Percentiles rank a stretch among this genome's conserved stretches.
phyloP scores from a whole-genome alignment of 768 basidiomycete genomes.

The Leucocoprinus birnbaumii region DNA sequence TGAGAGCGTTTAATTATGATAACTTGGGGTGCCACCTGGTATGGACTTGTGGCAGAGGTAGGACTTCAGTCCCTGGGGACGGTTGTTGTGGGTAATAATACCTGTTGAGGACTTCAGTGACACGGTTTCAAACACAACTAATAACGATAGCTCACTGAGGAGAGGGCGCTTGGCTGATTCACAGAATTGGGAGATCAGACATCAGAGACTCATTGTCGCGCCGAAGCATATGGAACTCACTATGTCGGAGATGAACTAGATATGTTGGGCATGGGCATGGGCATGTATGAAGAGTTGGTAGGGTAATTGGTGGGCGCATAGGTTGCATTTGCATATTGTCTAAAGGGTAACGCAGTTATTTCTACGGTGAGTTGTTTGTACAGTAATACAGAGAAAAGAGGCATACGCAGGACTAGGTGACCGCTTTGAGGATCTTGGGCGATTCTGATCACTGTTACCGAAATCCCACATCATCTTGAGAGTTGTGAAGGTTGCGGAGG shows the following conservation, averaged over 20 bases:
- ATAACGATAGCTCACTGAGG: slow-evolving; percentile 2
- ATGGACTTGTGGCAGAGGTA: not conserved
- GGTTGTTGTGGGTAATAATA: slow-evolving; percentile 14
- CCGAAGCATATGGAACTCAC: not conserved
- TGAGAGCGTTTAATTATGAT: slow-evolving; percentile 22
- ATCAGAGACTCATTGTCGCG: not conserved
- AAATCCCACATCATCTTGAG: slow-evolving; percentile 42
- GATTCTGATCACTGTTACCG: slow-evolving; percentile 21
- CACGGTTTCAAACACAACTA: slow-evolving; percentile 1
- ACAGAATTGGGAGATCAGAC: not conserved
- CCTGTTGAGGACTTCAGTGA: slow-evolving; percentile 7
- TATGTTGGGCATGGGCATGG: slow-evolving; percentile 9
- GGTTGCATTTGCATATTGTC: not conserved
- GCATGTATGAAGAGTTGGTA: slow-evolving; percentile 4
- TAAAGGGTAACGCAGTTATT: not conserved
- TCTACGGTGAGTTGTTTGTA: not conserved
- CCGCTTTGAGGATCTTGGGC: slow-evolving; percentile 21
- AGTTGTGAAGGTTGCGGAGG: too few species aligned
- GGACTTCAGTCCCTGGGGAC: not conserved
- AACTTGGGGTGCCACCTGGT: slow-evolving; percentile 13
- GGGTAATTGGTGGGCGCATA: slow-evolving; percentile 5
- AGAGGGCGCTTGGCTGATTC: not conserved
- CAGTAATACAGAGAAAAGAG: slow-evolving; percentile 2
- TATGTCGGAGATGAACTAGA: slow-evolving; percentile 6
- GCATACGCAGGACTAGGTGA: slow-evolving; percentile 28